Evolutionary conservation across 192 early-diverging fungal genomes (phyloP), one percentile per base, ranked within the genome.

Genomic region (Piromyces finnis): DNA sequence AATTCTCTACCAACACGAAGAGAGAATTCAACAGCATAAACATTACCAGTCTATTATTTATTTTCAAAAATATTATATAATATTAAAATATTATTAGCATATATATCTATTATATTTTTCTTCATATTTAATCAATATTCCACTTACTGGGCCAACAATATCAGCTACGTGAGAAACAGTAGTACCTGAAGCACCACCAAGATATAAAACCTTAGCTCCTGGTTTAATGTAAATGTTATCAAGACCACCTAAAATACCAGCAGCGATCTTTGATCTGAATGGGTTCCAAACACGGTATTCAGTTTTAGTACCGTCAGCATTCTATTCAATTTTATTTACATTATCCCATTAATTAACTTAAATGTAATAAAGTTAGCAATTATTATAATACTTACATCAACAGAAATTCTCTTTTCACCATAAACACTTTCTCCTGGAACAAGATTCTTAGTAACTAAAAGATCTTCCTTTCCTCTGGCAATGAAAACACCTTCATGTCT

Each of bases 231-330:
- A 91, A 84, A 99, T 94, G 86, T 97, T 84, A 87, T 99, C 97
- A 79, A 98, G 85, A 91, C 96, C 96, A 83, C 96, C 96, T 18
- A 99, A 91, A 78, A 99, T 91, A 87, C 95, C 96, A 81, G 97
- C 97, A 78, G 97, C 97, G 39, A 99, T 84, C 92, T 99, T 99
- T 83, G 96, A 98, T 83, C 97, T 91, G 94, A 99, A 99, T 82
- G 97, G 97, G 86, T 99, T 99, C 97, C 97, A 99, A 80, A 99
- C 95, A 82, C 97, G 92, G 88, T 99, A 99, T 88, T 99, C 97
- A 39, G 92, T 92, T 88, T 99, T 99, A 82, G 94, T 93, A 80
- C 95, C 95, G 78, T 99, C 97, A 79, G 91, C 85, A 79, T 88
- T 89, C 88, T 90, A 79, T n/a, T 28, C n/a, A n/a, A 59, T 79